phyloP scores from a whole-genome alignment of 441 rosid genomes.

The Biscutella laevigata region DNA sequence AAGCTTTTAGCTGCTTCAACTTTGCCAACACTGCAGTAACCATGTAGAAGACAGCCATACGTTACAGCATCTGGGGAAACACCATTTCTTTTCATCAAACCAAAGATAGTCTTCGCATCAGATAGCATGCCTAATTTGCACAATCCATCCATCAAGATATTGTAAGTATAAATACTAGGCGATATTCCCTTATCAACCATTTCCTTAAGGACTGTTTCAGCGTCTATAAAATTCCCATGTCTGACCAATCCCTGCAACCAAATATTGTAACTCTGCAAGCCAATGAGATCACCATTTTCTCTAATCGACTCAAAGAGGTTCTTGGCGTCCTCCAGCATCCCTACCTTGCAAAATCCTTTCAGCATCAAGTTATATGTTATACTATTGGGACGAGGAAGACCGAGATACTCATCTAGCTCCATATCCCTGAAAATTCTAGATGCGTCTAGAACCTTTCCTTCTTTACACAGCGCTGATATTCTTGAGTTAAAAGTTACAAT shows the following conservation, averaged over 20 bases:
- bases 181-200: constrained; percentile 49
- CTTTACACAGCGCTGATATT: constrained; percentile 71
- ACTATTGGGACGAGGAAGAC: constrained; percentile 71
- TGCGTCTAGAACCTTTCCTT: constrained; percentile 73
- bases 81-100: constrained; percentile 50
- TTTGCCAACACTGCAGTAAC: constrained; percentile 62
- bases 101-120: constrained; percentile 54
- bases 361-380: constrained; percentile 76
- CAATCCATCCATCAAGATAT: constrained; percentile 68
- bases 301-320: constrained; percentile 53
- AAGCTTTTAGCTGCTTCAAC: constrained; percentile 47
- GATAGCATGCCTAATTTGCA: constrained; percentile 80
- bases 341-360: constrained; percentile 72
- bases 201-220: constrained; percentile 53
- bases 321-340: constrained; percentile 78
- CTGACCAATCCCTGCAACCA: constrained; percentile 74
- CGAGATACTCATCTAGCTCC: constrained; percentile 61
- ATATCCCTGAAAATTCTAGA: constrained; percentile 89
- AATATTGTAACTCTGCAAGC: constrained; percentile 66
- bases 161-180: constrained; percentile 61
- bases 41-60: constrained; percentile 66
- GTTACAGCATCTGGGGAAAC: constrained; percentile 64
- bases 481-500: constrained; percentile 80
- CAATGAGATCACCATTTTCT: constrained; percentile 33
- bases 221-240: constrained; percentile 59